phyloP scores from a whole-genome alignment of 2,329 filamentous ascomycete genomes.

The Colletotrichum spaethianum region DNA sequence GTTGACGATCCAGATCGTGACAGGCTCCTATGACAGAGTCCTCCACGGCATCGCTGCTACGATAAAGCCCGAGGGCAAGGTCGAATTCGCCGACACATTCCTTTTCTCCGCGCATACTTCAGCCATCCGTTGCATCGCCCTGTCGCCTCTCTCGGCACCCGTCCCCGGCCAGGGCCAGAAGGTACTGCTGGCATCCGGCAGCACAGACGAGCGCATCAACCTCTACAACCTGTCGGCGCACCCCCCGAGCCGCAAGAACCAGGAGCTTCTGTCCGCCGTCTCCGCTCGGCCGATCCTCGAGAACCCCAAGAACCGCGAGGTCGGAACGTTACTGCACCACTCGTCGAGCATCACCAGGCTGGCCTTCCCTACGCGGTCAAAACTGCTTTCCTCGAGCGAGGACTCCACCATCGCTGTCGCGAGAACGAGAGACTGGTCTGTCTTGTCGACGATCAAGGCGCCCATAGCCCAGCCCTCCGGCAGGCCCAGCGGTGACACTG shows the following conservation, averaged over 20 bases:
- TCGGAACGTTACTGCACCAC: constrained; percentile 91
- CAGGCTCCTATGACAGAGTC: constrained; percentile 93
- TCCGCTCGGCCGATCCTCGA: constrained; percentile 82
- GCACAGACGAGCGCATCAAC: constrained; percentile 95
- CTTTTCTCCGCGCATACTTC: constrained; percentile 95
- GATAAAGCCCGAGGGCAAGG: constrained; percentile 61
- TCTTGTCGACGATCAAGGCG: constrained; percentile 89
- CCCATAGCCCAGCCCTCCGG: constrained; percentile 86
- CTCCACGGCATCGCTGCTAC: constrained; percentile 92
- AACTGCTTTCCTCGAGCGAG: constrained; percentile 89
- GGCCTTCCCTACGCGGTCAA: constrained; percentile 86
- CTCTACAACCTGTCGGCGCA: constrained; percentile 89
- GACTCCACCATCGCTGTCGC: constrained; percentile 94
- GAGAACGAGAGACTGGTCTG: constrained; percentile 88
- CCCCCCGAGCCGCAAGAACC: constrained; percentile 69
- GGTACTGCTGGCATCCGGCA: constrained; percentile 89
- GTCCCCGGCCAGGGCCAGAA: constrained; percentile 78
- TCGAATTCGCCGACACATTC: constrained; percentile 91
- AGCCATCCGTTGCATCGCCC: constrained; percentile 88
- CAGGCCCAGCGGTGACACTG: constrained; percentile 91
- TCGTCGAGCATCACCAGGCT: constrained; percentile 84
- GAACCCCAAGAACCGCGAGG: constrained; percentile 88
- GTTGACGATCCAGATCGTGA: constrained; percentile 87
- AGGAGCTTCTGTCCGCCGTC: constrained; percentile 75
- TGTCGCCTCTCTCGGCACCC: constrained; percentile 81